A percentile compares a stretch with the other conserved stretches of the same genome.
Evolutionary conservation across 2,329 filamentous ascomycete genomes (phyloP).

Genomic region (Colletotrichum brevisporum): DNA sequence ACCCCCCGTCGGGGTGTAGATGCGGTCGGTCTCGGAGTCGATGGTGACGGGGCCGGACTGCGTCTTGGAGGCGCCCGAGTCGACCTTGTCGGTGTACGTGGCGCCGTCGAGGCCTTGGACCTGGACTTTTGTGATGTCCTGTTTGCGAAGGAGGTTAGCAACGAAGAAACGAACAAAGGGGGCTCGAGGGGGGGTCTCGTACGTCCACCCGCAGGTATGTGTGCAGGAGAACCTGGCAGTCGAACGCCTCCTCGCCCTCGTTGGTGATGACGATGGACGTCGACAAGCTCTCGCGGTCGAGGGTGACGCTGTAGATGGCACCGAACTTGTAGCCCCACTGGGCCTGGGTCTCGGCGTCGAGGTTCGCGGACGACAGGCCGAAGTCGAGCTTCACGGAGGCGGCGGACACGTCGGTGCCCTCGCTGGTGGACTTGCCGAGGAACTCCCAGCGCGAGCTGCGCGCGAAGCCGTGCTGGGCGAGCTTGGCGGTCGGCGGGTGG

Average conservation of each 20-base stretch:
- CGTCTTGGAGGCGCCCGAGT: constrained; percentile 74
- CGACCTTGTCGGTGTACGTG: constrained; percentile 87
- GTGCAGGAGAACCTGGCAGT: constrained; percentile 93
- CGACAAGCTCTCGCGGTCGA: constrained; percentile 80
- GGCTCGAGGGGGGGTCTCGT: constrained; percentile 38
- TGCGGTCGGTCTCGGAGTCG: constrained; percentile 85
- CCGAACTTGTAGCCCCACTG: constrained; percentile 91
- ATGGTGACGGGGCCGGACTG: constrained; percentile 77
- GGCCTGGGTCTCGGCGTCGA: constrained; percentile 76
- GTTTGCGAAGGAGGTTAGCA: neutral
- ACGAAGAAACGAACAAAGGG: neutral
- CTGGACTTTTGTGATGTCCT: constrained; percentile 84
- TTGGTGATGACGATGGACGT: constrained; percentile 92
- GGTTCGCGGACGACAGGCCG: constrained; percentile 81
- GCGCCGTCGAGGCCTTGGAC: constrained; percentile 84
- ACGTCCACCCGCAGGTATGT: constrained; percentile 89
- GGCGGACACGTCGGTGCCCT: constrained; percentile 62
- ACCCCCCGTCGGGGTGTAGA: constrained; percentile 81
- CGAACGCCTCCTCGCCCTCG: constrained; percentile 84
- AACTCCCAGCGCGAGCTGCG: constrained; percentile 94
- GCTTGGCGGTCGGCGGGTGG: constrained; percentile 81
- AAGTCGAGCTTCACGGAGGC: constrained; percentile 94
- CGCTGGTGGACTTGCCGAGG: constrained; percentile 81
- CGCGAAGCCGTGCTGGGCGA: constrained; percentile 96
- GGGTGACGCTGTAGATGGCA: constrained; percentile 92